Conservation (phyloP, 805 yeast species). For the Candida bentonensis region DNA sequence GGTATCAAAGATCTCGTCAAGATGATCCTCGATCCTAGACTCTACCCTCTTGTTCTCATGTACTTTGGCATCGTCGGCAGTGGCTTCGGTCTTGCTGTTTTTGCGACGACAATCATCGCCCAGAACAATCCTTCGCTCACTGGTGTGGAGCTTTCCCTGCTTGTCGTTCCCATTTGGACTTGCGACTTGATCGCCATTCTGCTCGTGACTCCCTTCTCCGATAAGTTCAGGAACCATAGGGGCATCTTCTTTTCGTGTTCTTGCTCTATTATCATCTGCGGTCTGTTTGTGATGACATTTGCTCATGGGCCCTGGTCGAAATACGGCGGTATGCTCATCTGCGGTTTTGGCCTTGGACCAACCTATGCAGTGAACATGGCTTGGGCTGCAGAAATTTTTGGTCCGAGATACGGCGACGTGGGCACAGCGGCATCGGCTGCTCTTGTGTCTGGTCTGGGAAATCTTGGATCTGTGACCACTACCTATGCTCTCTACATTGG, state of each 20-base stretch:
- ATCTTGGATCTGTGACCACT: slow-evolving; percentile 72
- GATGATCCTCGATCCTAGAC: slow-evolving; percentile 46
- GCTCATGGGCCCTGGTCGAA: slow-evolving; percentile 62
- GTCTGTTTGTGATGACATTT: slow-evolving; percentile 62
- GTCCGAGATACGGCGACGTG: slow-evolving; percentile 59
- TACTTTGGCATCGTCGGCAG: slow-evolving; percentile 87
- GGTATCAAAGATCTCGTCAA: slow-evolving; percentile 39
- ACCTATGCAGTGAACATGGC: slow-evolving; percentile 85
- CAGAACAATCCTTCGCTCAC: slow-evolving; percentile 48
- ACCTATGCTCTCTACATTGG: slow-evolving; percentile 79
- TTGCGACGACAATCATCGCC: slow-evolving; percentile 64
- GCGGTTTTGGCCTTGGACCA: slow-evolving; percentile 83
- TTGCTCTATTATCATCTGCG: slow-evolving; percentile 54
- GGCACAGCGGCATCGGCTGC: slow-evolving; percentile 80
- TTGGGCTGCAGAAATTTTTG: slow-evolving; percentile 64
- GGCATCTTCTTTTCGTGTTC: slow-evolving; percentile 50
- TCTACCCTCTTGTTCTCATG: slow-evolving; percentile 77
- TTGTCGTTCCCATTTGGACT: slow-evolving; percentile 85
- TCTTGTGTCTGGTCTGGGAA: slow-evolving; percentile 73
- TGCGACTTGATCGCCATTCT: slow-evolving; percentile 69
- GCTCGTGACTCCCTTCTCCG: slow-evolving; percentile 67
- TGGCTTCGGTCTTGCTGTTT: slow-evolving; percentile 77
- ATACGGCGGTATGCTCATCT: slow-evolving; percentile 67
- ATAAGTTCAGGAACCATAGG: slow-evolving; percentile 43
- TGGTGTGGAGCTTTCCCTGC: slow-evolving; percentile 55